Base-by-base conservation (phyloP, 768 basidiomycete species). In the Dendrothele bispora region DNA sequence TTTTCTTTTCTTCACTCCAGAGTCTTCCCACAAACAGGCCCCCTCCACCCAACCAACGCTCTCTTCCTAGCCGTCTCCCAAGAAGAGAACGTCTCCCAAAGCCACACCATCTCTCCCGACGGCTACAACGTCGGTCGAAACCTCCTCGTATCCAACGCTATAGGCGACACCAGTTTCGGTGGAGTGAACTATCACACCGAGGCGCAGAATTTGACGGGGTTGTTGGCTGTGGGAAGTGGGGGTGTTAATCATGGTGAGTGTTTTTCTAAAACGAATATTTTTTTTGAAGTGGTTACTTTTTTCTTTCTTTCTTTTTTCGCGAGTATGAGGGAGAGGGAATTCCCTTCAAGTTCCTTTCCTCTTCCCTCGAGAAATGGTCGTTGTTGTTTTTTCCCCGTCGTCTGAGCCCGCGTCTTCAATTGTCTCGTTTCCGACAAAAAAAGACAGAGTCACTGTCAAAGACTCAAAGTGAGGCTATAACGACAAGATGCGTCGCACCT, bases 111-210 rank as follows among this genome's bases (percentile, higher is more conserved):
- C 45, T 48, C 67, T 2, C 63, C 77, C 0, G 59, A 81, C 45
- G 80, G 80, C 3, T 80, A 82, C 53, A 55, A 80, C 52, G 53
- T 72, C 42, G 79, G 78, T 21, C 64, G 30, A 12, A 36, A 18
- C 39, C 3, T 6, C 18, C 20, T 48, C 26, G 20, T 17, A 18
- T 27, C 24, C 18, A 29, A 25, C 11, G 46, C 46, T n/a, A 26
- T 39, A 10, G 46, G 72, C 1, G 30, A 42, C 17, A 63, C 58
- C 4, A 52, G 36, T 39, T 69, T 60, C 44, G 56, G 43, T 18
- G 71, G 65, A 8, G 56, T 72, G 28, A 58, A 46, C 0, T 79
- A 75, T 43, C 39, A 12, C 26, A 72, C 72, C 1, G 57, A 56
- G 5, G 66, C 60, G 17, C 43, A 58, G 50, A 68, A 67, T 26